phyloP scores from a whole-genome alignment of 176 grass and related monocot species.

The Poa annua region DNA sequence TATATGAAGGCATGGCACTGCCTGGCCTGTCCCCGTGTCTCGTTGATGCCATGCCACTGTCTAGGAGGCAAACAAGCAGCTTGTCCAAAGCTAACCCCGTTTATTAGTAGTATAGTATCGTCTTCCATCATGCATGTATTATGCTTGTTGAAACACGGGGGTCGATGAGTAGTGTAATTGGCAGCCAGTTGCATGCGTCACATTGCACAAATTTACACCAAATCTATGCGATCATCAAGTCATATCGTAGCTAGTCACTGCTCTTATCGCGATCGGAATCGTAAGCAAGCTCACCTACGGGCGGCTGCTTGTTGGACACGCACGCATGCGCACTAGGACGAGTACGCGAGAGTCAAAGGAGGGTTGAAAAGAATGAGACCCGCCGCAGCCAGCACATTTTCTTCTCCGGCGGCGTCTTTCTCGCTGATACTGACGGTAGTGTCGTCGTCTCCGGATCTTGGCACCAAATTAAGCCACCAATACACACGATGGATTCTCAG shows the following conservation, averaged over 20 bases:
- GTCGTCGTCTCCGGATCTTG: not conserved
- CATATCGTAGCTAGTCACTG: not conserved
- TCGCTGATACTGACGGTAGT: not conserved
- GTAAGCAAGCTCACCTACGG: not conserved
- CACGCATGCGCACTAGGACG: too few species aligned
- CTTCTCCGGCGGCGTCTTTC: not conserved
- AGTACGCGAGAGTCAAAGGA: too few species aligned
- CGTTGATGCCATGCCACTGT: conserved; percentile 43
- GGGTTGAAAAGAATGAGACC: conserved; percentile 25
- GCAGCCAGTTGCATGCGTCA: not conserved
- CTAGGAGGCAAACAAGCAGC: conserved; percentile 49
- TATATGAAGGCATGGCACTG: conserved; percentile 9
- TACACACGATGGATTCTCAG: too few species aligned
- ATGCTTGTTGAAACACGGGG: not conserved
- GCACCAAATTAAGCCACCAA: too few species aligned
- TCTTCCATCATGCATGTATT: not conserved
- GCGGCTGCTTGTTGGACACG: too few species aligned
- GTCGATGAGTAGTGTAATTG: not conserved
- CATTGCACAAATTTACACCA: not conserved
- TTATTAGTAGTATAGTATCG: conserved; percentile 24
- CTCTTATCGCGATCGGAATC: not conserved
- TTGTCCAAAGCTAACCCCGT: conserved; percentile 31
- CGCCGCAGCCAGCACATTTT: not conserved
- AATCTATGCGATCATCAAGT: not conserved
- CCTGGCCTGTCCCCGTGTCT: not conserved